Base-by-base conservation (phyloP, 2,329 filamentous ascomycete genomes). In the Aspergillus sp. region DNA sequence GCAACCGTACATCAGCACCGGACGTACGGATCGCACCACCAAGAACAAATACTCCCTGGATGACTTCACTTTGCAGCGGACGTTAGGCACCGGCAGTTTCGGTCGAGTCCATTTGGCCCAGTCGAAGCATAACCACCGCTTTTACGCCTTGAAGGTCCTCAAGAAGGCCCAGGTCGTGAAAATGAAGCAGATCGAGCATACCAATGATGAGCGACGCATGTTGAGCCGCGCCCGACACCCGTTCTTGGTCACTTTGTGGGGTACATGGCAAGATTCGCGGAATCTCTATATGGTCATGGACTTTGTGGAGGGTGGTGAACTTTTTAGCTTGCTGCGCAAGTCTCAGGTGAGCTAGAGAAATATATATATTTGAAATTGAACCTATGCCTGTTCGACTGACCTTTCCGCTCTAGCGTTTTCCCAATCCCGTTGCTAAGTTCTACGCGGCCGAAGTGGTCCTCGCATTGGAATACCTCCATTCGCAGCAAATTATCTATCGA, bases 271-370 rank as follows among this genome's bases (percentile, higher is more conserved):
- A 66, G 93, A 98, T 63, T 80, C 83, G 43, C 89, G 83, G 72
- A 97, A 96, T 66, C 75, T 98, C 33, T 98, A 98, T 79, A 98
- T 98, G 93, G 93, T 98, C 61, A 98, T 98, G 93, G 93, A 98
- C 69, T 98, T 98, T 73, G 91, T 98, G 45, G 93, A 98, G 71
- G 93, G 93, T 57, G 93, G 93, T 62, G 93, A 98, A 75, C 77
- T 98, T 46, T 98, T 98, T 68, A 97, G 91, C 57, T 72, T 98
- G 60, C 74, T 98, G 59, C 80, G 93, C 59, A 97, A 98, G 71
- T 97, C 91, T 48, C 83, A 76, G 83, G 91, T 79, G 80, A 80
- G 77, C 41, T 44, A 35, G 19, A 19, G 19, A 19, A 19, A 19
- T 19, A 19, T 19, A 19, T 45, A 51, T 39, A 44, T 51, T 44